Conservation (phyloP, 345 rosid genomes). For the Salix purpurea region DNA sequence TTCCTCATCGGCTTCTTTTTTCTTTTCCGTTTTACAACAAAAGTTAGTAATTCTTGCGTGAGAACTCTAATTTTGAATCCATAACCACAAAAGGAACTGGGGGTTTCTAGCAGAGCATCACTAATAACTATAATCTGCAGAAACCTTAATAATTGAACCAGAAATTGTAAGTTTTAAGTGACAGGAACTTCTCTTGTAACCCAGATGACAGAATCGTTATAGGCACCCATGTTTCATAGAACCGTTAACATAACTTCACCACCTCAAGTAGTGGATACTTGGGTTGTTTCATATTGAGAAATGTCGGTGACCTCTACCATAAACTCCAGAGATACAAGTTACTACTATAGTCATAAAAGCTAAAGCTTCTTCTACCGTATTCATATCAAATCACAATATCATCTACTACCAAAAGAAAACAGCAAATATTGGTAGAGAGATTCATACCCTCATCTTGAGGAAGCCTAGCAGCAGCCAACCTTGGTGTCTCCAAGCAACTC, state of each 20-base stretch:
- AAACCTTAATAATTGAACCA: not conserved
- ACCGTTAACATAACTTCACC: not conserved
- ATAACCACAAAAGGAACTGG: not conserved
- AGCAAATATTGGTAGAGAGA: not conserved
- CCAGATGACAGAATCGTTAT: not conserved
- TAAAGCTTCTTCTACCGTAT: not conserved
- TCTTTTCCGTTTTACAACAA: not conserved
- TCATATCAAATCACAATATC: not conserved
- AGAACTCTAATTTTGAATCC: not conserved
- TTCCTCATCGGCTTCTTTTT: not conserved
- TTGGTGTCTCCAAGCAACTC: slow-evolving; percentile 10
- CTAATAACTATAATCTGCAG: not conserved
- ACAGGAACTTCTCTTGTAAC: not conserved
- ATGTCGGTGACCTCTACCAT: not conserved
- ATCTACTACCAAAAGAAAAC: not conserved
- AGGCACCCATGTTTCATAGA: not conserved
- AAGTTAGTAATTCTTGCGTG: not conserved
- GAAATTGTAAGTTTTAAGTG: not conserved
- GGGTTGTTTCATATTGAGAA: not conserved
- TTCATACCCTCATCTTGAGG: slow-evolving; percentile 40
- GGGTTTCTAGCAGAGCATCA: not conserved
- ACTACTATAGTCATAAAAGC: not conserved
- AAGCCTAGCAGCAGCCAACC: slow-evolving; percentile 26
- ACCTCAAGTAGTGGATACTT: not conserved
- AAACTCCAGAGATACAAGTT: not conserved